These are phyloP conservation scores for Scedosporium minutisporum DNA, from an alignment of 2,329 filamentous ascomycete genomes.

Conservation along the genomic window DNA sequence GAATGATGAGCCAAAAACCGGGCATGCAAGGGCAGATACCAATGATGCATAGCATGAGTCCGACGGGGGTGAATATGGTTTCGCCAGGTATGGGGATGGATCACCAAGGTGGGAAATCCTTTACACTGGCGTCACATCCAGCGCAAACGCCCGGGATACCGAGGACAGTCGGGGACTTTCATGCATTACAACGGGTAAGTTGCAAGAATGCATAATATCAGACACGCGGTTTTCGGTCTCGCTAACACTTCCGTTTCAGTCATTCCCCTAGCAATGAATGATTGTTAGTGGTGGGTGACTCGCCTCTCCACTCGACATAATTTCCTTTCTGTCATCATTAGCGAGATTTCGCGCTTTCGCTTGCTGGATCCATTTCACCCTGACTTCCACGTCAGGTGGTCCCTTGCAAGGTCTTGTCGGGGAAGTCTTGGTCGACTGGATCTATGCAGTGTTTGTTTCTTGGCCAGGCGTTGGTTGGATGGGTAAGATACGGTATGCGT, in stretches of 20 bases:
- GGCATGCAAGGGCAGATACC: neutral
- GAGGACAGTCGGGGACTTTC: slow-evolving; percentile 38
- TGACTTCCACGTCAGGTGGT: too few species aligned
- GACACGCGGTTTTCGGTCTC: neutral
- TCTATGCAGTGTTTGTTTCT: neutral
- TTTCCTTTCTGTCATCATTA: neutral
- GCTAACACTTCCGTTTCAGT: neutral
- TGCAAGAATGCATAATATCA: slow-evolving; percentile 18
- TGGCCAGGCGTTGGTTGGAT: neutral
- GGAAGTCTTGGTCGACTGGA: too few species aligned
- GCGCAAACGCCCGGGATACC: slow-evolving; percentile 25
- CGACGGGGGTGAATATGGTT: neutral
- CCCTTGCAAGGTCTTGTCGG: too few species aligned
- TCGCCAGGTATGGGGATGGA: slow-evolving; percentile 16
- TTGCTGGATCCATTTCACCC: too few species aligned
- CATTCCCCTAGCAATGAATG: neutral
- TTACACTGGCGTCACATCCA: slow-evolving; percentile 23
- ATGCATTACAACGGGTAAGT: slow-evolving; percentile 35
- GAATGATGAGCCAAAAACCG: neutral
- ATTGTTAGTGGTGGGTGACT: neutral
- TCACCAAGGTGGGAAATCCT: slow-evolving; percentile 10
- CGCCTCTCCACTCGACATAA: neutral
- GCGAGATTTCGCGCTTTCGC: neutral
- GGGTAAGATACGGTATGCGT: neutral
- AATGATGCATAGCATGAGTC: slow-evolving; percentile 13